phyloP scores from a whole-genome alignment of 805 yeast genomes.

The Yamadazyma laniorum region DNA sequence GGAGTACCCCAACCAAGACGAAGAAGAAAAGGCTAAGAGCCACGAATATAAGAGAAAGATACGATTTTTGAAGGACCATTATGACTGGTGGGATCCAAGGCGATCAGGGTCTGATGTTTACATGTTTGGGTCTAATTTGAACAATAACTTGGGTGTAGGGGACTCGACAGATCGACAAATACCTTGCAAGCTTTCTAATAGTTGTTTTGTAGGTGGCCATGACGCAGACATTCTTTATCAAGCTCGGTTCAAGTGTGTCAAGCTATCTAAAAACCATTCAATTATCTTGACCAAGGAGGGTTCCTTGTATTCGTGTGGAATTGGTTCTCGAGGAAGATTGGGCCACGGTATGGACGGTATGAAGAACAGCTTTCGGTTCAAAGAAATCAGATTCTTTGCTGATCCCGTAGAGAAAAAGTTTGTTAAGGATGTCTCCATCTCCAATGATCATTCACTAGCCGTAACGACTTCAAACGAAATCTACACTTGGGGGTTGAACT shows the following conservation, averaged over 20 bases:
- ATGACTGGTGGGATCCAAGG: slow-evolving; percentile 41
- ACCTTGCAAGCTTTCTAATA: slow-evolving; percentile 41
- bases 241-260: slow-evolving; percentile 48
- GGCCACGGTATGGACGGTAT: slow-evolving; percentile 50
- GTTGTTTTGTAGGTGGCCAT: slow-evolving; percentile 18
- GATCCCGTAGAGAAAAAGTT: slow-evolving; percentile 17
- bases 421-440: slow-evolving; percentile 41
- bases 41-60: slow-evolving; percentile 1
- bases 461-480: slow-evolving; percentile 53
- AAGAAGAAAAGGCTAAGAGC: neutral
- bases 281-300: slow-evolving; percentile 56
- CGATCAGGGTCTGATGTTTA: slow-evolving; percentile 60
- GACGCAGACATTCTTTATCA: slow-evolving; percentile 15
- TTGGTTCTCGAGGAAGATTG: slow-evolving; percentile 67
- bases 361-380: slow-evolving; percentile 42
- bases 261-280: slow-evolving; percentile 66
- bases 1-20: slow-evolving; percentile 3
- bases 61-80: slow-evolving; percentile 9
- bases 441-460: slow-evolving; percentile 68
- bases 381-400: slow-evolving; percentile 39
- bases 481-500: slow-evolving; percentile 79
- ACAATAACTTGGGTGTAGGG: slow-evolving; percentile 65
- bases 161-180: slow-evolving; percentile 48
- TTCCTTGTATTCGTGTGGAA: slow-evolving; percentile 60
- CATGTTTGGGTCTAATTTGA: slow-evolving; percentile 62